Evolutionary conservation across 192 early-diverging fungal genomes (phyloP).

Genomic region (Coemansia umbellata): DNA sequence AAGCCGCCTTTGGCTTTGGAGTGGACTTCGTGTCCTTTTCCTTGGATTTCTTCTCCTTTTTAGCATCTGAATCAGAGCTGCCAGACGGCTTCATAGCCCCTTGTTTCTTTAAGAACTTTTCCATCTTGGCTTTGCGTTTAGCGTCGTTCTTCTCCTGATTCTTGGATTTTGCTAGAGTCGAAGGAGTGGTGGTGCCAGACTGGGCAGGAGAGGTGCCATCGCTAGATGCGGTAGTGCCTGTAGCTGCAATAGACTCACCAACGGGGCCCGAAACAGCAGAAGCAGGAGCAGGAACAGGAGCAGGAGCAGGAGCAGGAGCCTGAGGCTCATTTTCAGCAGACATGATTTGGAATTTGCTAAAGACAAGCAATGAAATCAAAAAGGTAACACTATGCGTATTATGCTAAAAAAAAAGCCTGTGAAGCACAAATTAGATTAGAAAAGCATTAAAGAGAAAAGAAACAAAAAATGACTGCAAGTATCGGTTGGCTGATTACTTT

Average conservation of each 20-base stretch:
- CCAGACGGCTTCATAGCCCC: conserved; percentile 36
- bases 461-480: too few relatives aligned
- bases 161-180: conserved; percentile 54
- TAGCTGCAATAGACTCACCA: too few relatives aligned
- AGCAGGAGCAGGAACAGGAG: too few relatives aligned
- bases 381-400: too few relatives aligned
- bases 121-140: conserved; percentile 85
- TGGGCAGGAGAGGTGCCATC: neutral
- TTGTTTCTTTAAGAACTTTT: conserved; percentile 89
- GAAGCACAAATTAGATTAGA: too few relatives aligned
- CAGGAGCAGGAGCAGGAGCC: neutral
- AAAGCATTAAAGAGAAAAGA: too few relatives aligned
- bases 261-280: too few relatives aligned
- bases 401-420: too few relatives aligned
- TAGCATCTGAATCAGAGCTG: neutral
- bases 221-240: neutral
- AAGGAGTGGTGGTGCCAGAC: neutral
- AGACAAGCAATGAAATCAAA: too few relatives aligned
- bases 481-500: too few relatives aligned
- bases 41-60: conserved; percentile 51
- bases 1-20: conserved; percentile 52
- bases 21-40: conserved; percentile 55
- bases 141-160: conserved; percentile 90
- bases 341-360: neutral
- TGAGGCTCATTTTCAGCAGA: conserved; percentile 1